These are phyloP conservation scores for Guyanaporus albipodus DNA, from an alignment of 768 basidiomycete species.

Conservation along the genomic window DNA sequence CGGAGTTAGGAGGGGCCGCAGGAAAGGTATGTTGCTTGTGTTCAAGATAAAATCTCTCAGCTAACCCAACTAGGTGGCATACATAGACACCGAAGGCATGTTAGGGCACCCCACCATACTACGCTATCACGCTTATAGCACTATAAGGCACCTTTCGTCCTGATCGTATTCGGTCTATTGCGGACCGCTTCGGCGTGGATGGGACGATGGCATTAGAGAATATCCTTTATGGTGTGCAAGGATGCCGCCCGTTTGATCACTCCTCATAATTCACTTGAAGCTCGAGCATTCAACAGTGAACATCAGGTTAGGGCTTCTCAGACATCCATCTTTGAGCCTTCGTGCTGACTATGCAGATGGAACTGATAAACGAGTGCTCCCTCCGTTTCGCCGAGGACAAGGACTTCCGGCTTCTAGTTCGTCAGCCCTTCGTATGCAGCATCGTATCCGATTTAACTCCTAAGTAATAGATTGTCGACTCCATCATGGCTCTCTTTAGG, in stretches of 20 bases:
- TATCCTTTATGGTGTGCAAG: conserved; percentile 71
- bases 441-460: conserved; percentile 5
- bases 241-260: neutral
- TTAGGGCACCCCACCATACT: neutral
- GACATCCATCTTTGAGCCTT: neutral
- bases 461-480: conserved; percentile 83
- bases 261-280: conserved; percentile 37
- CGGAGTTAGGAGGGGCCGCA: conserved; percentile 84
- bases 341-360: conserved; percentile 54
- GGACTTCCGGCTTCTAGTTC: conserved; percentile 68
- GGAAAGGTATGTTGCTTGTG: conserved; percentile 58
- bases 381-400: conserved; percentile 87
- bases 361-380: conserved; percentile 86
- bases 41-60: conserved; percentile 1
- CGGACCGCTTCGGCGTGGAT: conserved; percentile 93
- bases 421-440: conserved; percentile 1
- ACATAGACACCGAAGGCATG: conserved; percentile 82
- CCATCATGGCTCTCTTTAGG: conserved; percentile 95
- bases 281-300: conserved; percentile 88
- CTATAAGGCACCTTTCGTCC: conserved; percentile 87
- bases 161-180: conserved; percentile 86
- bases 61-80: conserved; percentile 60
- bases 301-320: conserved; percentile 58
- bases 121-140: conserved; percentile 22
- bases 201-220: conserved; percentile 84